A percentile compares a stretch with the other conserved stretches of the same genome.
phyloP scores from a whole-genome alignment of 2,329 filamentous ascomycete species.

The Penicillium sumatraense region DNA sequence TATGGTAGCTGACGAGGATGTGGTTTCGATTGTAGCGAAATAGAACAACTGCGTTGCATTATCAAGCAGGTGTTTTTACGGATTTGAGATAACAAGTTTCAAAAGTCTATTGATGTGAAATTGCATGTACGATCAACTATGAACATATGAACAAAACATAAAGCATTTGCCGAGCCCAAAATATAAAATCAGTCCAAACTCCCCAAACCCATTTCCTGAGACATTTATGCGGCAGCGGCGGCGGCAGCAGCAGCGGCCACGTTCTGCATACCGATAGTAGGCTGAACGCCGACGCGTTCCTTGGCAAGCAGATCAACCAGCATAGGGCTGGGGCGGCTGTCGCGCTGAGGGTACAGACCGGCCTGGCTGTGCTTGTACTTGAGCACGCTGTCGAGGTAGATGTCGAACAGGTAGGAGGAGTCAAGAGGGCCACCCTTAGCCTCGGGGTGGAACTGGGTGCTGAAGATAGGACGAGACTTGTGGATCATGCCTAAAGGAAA shows the following conservation, averaged over 20 bases:
- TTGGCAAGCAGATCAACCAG: constrained; percentile 90
- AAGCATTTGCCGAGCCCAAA: constrained; percentile 9
- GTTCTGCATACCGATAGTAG: constrained; percentile 61
- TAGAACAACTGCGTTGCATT: constrained; percentile 22
- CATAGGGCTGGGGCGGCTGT: constrained; percentile 84
- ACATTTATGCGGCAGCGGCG: constrained; percentile 32
- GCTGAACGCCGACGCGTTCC: constrained; percentile 90
- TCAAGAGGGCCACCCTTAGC: constrained; percentile 97
- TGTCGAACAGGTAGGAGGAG: constrained; percentile 94
- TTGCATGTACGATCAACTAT: constrained; percentile 21
- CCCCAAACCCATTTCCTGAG: constrained; percentile 16
- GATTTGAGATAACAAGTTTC: constrained; percentile 1
- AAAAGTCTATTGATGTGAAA: constrained; percentile 12
- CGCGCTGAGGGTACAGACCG: constrained; percentile 71
- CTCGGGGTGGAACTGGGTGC: constrained; percentile 98
- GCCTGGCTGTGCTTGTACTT: constrained; percentile 85
- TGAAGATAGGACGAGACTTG: constrained; percentile 94
- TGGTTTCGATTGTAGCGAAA: constrained; percentile 66
- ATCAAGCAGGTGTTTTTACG: constrained; percentile 1
- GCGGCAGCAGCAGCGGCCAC: constrained; percentile 38
- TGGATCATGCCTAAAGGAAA: constrained; percentile 75
- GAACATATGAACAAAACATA: constrained; percentile 23
- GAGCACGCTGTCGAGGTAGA: constrained; percentile 87
- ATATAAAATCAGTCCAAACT: constrained; percentile 19
- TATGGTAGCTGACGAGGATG: constrained; percentile 72